Conservation (phyloP, 306 rosid species). For the Calophaca sinica region DNA sequence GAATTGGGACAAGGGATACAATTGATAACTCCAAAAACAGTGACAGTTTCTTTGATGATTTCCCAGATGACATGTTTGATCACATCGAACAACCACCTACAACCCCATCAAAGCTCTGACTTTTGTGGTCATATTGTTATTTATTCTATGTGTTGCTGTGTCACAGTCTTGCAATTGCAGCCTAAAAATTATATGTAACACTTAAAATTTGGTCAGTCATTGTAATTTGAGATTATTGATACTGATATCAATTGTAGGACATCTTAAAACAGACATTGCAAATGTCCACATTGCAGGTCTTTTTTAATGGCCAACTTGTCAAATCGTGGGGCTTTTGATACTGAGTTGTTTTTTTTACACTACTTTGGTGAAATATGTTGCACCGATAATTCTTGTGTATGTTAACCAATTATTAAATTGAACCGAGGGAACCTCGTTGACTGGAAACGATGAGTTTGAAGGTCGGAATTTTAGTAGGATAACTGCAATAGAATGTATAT, state of each 20-base stretch:
- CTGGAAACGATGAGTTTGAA: too few species aligned
- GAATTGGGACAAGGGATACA: too few species aligned
- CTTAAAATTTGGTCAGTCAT: background rate
- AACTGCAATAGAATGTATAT: too few species aligned
- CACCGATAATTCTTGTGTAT: too few species aligned
- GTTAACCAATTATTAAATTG: too few species aligned
- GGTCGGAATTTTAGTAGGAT: too few species aligned
- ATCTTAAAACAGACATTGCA: constrained; percentile 33
- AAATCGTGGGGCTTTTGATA: background rate
- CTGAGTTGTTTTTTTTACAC: background rate
- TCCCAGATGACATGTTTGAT: constrained; percentile 75
- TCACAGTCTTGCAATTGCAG: background rate
- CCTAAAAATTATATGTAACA: too few species aligned
- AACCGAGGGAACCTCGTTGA: too few species aligned
- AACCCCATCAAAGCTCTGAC: constrained; percentile 53
- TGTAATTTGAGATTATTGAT: constrained; percentile 24
- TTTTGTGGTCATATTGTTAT: constrained; percentile 2
- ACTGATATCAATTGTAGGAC: constrained; percentile 31
- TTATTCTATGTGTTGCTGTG: background rate
- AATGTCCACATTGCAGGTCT: constrained; percentile 17
- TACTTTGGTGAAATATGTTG: too few species aligned
- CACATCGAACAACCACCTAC: constrained; percentile 58
- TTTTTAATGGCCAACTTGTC: constrained; percentile 8
- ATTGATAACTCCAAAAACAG: constrained; percentile 30
- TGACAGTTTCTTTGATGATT: constrained; percentile 73